These are phyloP conservation scores for Calonectria fujianensis DNA, from an alignment of 2,329 filamentous ascomycete genomes.

Conservation along the genomic window DNA sequence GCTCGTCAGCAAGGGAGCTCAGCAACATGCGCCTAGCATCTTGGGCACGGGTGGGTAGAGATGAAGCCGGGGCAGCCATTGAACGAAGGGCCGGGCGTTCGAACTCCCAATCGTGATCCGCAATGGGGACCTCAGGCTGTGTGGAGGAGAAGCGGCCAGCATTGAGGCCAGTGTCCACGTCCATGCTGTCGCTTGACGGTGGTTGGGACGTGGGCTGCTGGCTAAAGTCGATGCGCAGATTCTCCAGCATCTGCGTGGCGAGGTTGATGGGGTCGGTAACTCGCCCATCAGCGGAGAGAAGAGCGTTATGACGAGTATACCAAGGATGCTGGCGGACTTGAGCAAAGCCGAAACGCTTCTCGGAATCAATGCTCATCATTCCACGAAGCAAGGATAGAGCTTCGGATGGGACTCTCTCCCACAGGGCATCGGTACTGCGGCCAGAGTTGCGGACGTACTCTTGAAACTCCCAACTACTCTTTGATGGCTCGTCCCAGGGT, in stretches of 20 bases:
- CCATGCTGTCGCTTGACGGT: slow-evolving; percentile 75
- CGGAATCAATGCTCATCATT: slow-evolving; percentile 90
- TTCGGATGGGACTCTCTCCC: slow-evolving; percentile 84
- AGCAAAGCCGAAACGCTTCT: slow-evolving; percentile 87
- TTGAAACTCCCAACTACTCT: slow-evolving; percentile 90
- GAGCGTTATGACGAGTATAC: slow-evolving; percentile 89
- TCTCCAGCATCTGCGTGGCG: slow-evolving; percentile 96
- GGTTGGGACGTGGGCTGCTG: slow-evolving; percentile 75
- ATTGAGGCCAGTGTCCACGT: slow-evolving; percentile 75
- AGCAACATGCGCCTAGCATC: slow-evolving; percentile 66
- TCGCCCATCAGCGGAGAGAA: slow-evolving; percentile 83
- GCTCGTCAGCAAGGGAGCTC: slow-evolving; percentile 87
- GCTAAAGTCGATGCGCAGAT: slow-evolving; percentile 90
- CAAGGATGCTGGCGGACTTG: slow-evolving; percentile 94
- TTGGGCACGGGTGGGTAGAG: slow-evolving; percentile 57
- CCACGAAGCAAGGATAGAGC: slow-evolving; percentile 89
- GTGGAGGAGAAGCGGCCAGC: slow-evolving; percentile 81
- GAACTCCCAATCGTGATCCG: slow-evolving; percentile 90
- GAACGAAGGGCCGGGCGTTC: slow-evolving; percentile 81
- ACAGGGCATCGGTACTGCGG: slow-evolving; percentile 89
- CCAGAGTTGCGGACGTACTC: slow-evolving; percentile 89
- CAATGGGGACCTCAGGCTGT: slow-evolving; percentile 86
- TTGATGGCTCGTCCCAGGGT: slow-evolving; percentile 95
- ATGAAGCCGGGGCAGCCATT: slow-evolving; percentile 64
- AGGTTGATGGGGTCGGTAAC: slow-evolving; percentile 87